Evolutionary conservation across 2,329 filamentous ascomycete genomes (phyloP).

Genomic region (Ascomycota sp.): DNA sequence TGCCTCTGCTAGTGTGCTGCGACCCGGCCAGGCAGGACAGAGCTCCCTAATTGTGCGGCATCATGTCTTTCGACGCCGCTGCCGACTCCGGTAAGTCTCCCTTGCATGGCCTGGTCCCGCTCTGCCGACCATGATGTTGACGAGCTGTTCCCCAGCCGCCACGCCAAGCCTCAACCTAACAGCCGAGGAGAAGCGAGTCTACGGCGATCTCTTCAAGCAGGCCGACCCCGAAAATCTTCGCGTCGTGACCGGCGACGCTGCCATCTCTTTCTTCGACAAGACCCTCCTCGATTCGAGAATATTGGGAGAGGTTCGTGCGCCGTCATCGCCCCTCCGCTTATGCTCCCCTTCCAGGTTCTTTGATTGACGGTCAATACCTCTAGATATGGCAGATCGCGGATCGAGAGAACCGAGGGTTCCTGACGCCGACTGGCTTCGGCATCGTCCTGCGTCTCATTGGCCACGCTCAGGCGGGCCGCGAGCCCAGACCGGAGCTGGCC

Average conservation of each 20-base stretch:
- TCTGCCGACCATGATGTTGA: constrained; percentile 3
- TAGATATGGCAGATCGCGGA: constrained; percentile 99
- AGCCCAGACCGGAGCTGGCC: constrained; percentile 64
- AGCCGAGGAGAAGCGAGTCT: constrained; percentile 81
- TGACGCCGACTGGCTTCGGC: constrained; percentile 84
- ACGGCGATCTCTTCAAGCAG: constrained; percentile 79
- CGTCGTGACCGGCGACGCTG: constrained; percentile 87
- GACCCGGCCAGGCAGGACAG: no score
- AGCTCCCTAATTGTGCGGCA: constrained; percentile 1
- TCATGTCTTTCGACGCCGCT: constrained; percentile 8
- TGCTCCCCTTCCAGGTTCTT: no score
- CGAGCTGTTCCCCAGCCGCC: constrained; percentile 18
- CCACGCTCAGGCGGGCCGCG: constrained; percentile 75
- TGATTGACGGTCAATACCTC: no score
- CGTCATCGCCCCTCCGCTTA: neutral
- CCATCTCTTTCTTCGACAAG: constrained; percentile 95
- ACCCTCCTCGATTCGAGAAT: constrained; percentile 71
- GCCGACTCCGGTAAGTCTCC: constrained; percentile 7
- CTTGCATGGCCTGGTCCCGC: neutral
- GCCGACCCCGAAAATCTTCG: constrained; percentile 83
- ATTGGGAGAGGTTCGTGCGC: constrained; percentile 55
- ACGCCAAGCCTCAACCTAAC: constrained; percentile 64
- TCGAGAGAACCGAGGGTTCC: constrained; percentile 81
- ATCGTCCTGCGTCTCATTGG: constrained; percentile 86
- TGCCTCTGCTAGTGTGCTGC: neutral